Evolutionary conservation across 495 filamentous ascomycete genomes (phyloP).

Genomic region (Ascodesmis nigricans): DNA sequence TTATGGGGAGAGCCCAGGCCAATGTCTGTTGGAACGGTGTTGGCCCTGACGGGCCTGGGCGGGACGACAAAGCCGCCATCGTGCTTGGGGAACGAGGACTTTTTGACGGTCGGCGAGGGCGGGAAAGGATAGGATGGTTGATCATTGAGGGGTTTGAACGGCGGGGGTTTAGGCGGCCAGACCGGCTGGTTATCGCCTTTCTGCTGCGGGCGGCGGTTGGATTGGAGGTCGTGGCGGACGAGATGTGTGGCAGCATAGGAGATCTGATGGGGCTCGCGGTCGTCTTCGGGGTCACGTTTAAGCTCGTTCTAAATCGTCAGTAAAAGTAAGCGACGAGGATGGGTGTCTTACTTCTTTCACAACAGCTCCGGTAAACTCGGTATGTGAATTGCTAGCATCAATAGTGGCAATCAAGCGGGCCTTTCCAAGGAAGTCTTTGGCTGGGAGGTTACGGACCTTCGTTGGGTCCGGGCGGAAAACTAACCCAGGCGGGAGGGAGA

Average conservation of each 20-base stretch:
- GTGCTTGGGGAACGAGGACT: conserved; percentile 93
- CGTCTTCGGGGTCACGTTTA: conserved; percentile 33
- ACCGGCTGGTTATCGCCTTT: too few species aligned
- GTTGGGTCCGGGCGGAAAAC: conserved; percentile 88
- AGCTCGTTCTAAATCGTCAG: conserved; percentile 1
- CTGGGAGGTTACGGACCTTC: conserved; percentile 91
- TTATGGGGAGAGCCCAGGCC: too few species aligned
- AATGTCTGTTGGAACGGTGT: conserved; percentile 15
- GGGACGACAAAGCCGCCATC: conserved; percentile 41
- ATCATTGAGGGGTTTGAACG: too few species aligned
- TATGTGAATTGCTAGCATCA: conserved; percentile 50
- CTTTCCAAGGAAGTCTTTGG: conserved; percentile 90
- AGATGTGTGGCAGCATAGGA: conserved; percentile 79
- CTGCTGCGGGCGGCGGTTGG: conserved; percentile 18
- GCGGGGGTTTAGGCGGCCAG: conserved; percentile 7
- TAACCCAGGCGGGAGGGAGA: conserved; percentile 89
- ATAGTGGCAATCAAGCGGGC: conserved; percentile 80
- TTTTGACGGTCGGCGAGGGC: conserved; percentile 40
- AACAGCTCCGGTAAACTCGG: conserved; percentile 52
- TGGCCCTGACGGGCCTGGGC: conserved; percentile 12
- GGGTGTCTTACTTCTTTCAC: conserved; percentile 34
- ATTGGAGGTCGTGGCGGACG: conserved; percentile 59
- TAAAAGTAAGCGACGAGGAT: too few species aligned
- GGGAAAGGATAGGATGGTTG: too few species aligned
- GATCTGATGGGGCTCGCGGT: conserved; percentile 52